Evolutionary conservation across 352 stramenopile genomes (phyloP), one percentile per base, ranked within the genome.

Genomic region (Phytophthora fragariae): DNA sequence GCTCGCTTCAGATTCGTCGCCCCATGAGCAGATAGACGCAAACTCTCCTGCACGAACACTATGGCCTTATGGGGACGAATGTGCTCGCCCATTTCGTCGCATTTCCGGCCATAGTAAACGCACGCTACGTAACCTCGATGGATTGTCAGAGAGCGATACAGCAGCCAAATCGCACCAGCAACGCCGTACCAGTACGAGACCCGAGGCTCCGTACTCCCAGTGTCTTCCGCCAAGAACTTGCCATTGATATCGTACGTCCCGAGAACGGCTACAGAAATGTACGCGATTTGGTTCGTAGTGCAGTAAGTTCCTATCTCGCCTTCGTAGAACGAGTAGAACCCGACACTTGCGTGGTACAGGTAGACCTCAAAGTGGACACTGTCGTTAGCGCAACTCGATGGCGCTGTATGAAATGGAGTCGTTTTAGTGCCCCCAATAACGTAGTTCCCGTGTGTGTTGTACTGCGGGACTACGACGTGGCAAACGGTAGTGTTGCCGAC

Each of bases 391-490:
- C 62, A 70, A 50, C 19, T 70, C 0, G 9, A 57, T 44, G 62
- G 62, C n/a, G 62, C 14, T 27, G 62, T 62, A 10, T 41, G 9
- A 12, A 52, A 52, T 9, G 62, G 62, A 6, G 35, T 31, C n/a
- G 27, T 58, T 17, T 39, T 70, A 27, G 29, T 17, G 9, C 2
- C 56, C 9, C 54, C 53, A n/a, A 69, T 63, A 6, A 62, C 53
- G 29, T 76, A 74, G 21, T 64, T 63, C 17, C 67, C 62, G 17
- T 62, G 65, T 0, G 72, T 52, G 27, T 75, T 75, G 56, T 71
- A 71, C 47, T 75, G 68, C 56, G 68, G 68, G 14, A 63, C 12
- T 1, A 74, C 57, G 1, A 66, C 53, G 8, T 66, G 53, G 31
- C 65, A 77, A n/a, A 77, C 11, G 19, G 21, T 50, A n/a, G n/a